These are phyloP conservation scores for Neltuma alba DNA, from an alignment of 306 rosid species.

Conservation along the genomic window DNA sequence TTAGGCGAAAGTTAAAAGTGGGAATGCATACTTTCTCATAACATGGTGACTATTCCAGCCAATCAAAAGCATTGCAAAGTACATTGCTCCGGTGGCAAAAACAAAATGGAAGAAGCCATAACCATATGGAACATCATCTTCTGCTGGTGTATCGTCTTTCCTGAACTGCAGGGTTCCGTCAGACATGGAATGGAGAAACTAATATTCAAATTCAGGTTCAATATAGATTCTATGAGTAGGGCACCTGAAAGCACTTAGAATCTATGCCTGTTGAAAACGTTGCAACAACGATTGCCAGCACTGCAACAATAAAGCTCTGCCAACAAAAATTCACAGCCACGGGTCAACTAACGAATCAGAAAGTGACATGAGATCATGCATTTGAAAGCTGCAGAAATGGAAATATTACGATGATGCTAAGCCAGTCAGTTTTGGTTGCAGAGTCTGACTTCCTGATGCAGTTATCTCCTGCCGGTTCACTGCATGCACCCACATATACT, in stretches of 20 bases:
- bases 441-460: conserved; percentile 66
- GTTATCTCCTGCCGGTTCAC: conserved; percentile 77
- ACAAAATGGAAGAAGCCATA: conserved; percentile 98
- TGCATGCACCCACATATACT: conserved; percentile 39
- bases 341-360: conserved; percentile 22
- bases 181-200: conserved; percentile 35
- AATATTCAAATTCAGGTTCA: conserved; percentile 20
- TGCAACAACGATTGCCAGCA: conserved; percentile 81
- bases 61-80: conserved; percentile 92
- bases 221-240: conserved; percentile 39
- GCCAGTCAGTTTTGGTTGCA: conserved; percentile 79
- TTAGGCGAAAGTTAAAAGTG: conserved; percentile 5
- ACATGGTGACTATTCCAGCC: conserved; percentile 90
- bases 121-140: conserved; percentile 93
- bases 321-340: conserved; percentile 38
- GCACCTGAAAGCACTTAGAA: conserved; percentile 88
- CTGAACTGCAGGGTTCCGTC: conserved; percentile 61
- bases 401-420: conserved; percentile 71
- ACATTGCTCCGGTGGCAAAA: conserved; percentile 97
- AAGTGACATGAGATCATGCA: conserved; percentile 19
- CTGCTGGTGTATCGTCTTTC: conserved; percentile 58
- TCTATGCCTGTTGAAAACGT: conserved; percentile 97
- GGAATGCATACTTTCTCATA: conserved; percentile 65
- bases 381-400: conserved; percentile 12
- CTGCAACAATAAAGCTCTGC: conserved; percentile 91